A percentile compares a stretch with the other conserved stretches of the same genome.
Evolutionary conservation across 2,329 filamentous ascomycete species (phyloP).

Genomic region (Chrysoporthe austroafricana): DNA sequence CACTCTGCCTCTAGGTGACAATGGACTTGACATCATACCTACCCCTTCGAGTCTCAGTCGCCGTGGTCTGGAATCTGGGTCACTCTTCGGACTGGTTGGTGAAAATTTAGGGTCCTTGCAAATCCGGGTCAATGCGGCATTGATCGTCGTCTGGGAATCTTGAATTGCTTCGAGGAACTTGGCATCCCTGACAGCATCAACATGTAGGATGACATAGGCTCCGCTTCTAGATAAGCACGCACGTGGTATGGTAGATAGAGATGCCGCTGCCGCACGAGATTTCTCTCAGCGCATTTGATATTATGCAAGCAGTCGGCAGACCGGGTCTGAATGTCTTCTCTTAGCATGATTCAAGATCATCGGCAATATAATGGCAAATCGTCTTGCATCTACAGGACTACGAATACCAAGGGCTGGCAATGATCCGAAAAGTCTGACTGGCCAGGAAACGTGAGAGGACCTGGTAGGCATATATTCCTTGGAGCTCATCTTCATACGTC

Average conservation of each 20-base stretch:
- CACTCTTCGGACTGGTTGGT: background rate
- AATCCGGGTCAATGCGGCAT: background rate
- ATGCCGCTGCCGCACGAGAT: too few relatives aligned
- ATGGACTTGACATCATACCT: background rate
- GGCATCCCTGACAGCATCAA: background rate
- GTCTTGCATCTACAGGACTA: too few relatives aligned
- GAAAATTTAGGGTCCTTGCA: background rate
- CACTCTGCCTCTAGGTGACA: background rate
- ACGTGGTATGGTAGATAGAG: background rate
- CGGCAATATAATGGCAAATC: too few relatives aligned
- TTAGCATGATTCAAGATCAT: too few relatives aligned
- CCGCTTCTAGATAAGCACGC: background rate
- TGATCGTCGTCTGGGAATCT: background rate
- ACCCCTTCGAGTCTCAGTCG: background rate
- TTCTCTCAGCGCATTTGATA: too few relatives aligned
- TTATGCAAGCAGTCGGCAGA: too few relatives aligned
- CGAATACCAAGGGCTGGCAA: too few relatives aligned
- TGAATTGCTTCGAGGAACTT: background rate
- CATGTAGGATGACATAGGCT: conserved; percentile 5
- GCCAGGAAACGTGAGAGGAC: too few relatives aligned
- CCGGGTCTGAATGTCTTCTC: too few relatives aligned
- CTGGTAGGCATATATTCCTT: too few relatives aligned
- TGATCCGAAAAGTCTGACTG: background rate
- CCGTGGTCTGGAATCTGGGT: background rate
- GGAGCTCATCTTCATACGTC: too few relatives aligned